These are phyloP conservation scores for Moesziomyces globuligerus DNA, from an alignment of 1,284 basidiomycete species.

Conservation along the genomic window DNA sequence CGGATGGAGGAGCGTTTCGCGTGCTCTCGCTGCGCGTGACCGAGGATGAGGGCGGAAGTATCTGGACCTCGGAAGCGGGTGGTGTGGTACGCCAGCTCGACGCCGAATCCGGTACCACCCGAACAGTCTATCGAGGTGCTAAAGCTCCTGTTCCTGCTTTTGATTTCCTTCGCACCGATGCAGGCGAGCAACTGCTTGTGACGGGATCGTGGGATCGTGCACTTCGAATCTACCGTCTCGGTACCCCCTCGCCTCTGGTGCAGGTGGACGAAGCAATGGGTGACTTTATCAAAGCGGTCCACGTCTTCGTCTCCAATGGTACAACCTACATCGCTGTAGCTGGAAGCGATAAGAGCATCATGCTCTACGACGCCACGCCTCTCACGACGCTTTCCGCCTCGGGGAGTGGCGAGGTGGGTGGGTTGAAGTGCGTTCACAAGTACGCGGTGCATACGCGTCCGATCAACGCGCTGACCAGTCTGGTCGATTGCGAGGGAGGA, in stretches of 20 bases:
- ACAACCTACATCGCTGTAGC: constrained; percentile 25
- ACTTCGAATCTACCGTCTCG: constrained; percentile 18
- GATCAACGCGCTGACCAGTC: constrained; percentile 22
- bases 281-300: constrained; percentile 50
- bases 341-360: constrained; percentile 43
- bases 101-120: constrained; percentile 18
- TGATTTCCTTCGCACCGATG: constrained; percentile 1
- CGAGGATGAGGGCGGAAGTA: not conserved
- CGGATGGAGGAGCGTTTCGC: constrained; percentile 32
- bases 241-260: not conserved
- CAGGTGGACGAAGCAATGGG: constrained; percentile 19
- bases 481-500: constrained; percentile 2
- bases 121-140: constrained; percentile 27
- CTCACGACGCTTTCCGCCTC: not conserved
- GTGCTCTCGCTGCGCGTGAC: constrained; percentile 14
- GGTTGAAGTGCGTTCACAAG: constrained; percentile 10
- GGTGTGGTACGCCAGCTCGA: constrained; percentile 30
- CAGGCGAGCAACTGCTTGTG: constrained; percentile 16
- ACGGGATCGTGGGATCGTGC: constrained; percentile 45
- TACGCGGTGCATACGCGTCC: constrained; percentile 41
- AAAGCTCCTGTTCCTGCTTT: constrained; percentile 28
- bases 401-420: not conserved
- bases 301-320: constrained; percentile 7
- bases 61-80: constrained; percentile 33
- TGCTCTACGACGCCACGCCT: constrained; percentile 18